Base-by-base conservation (phyloP, 2,329 filamentous ascomycete species). In the Alternaria infectoria region DNA sequence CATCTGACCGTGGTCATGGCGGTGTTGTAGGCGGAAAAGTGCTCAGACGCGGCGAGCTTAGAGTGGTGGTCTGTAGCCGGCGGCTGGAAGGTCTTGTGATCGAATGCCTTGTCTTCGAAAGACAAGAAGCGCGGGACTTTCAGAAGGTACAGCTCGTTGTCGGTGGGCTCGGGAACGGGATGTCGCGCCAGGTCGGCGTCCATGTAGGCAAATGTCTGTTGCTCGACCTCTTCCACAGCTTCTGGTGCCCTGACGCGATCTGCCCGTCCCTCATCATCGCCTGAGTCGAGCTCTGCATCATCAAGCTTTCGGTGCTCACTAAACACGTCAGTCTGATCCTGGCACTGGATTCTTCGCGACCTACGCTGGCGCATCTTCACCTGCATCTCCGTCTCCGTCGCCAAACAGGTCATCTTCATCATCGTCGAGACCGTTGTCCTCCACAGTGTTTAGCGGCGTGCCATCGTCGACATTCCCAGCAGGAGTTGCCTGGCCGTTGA, bases 51-150 rank as follows among this genome's bases (percentile, higher is more conserved):
- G 26, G 78, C 74, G 26, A 80, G 77, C 61, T 78, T 81, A 15
- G 81, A 82, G 73, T 87, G 85, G 69, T 87, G 86, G 59, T 88
- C 86, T 81, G 79, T 88, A 77, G 70, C 87, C 76, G 80, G 89
- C 70, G 90, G 87, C 72, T 89, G 85, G 80, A 91, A 95, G 3
- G 84, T 88, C 49, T 88, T 86, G 44, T 88, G 82, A 56, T 89
- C 84, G 83, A 91, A 95, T 64, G 88, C 85, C 63, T 87, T 86
- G 17, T 91, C 90, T 45, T 91, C 85, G 67, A 93, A 85, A 55
- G 87, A 87, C 71, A 95, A 82, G 80, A 94, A 94, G 21, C 87
- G 86, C 28, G 92, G 92, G 2, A 95, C 85, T 69, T 89, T 90
- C 71, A 93, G 80, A 6, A 90, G 84, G 78, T 91, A 90, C 82